These are phyloP conservation scores for Rhododendron simsii DNA, from an alignment of 148 eudicot genomes.

Conservation along the genomic window DNA sequence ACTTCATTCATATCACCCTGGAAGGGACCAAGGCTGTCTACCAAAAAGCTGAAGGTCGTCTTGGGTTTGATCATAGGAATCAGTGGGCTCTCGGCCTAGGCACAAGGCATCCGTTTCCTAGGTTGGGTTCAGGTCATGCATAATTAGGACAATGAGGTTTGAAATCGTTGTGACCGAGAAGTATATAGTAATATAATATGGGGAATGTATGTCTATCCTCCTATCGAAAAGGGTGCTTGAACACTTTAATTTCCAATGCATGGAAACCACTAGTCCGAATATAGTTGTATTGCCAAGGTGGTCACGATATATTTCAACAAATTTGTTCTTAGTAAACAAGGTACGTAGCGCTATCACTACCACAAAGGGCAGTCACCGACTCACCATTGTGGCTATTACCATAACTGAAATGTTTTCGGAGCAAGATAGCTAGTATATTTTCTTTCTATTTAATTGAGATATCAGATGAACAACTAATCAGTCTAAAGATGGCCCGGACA, in stretches of 20 bases:
- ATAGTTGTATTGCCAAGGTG: neutral
- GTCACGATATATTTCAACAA: neutral
- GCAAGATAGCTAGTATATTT: neutral
- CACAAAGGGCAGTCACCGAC: neutral
- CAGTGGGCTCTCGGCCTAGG: neutral
- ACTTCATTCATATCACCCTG: neutral
- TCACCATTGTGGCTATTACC: neutral
- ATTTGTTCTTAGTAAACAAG: neutral
- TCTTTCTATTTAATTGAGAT: neutral
- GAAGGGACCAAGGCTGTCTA: neutral
- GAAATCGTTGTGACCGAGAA: too few relatives aligned
- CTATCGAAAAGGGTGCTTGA: neutral
- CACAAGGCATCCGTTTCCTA: neutral
- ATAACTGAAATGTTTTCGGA: neutral
- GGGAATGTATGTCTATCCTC: neutral
- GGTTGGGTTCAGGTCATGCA: neutral
- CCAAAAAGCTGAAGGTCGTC: neutral
- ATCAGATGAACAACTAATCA: neutral
- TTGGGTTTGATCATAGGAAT: neutral
- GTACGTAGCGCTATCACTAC: neutral
- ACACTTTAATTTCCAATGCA: neutral
- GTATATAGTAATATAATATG: too few relatives aligned
- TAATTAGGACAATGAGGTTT: neutral
- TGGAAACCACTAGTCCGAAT: neutral
- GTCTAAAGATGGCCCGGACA: neutral